Evolutionary conservation across 495 filamentous ascomycete species (phyloP), one percentile per base, ranked within the genome.

Genomic region (Hypoxylon lenormandii): DNA sequence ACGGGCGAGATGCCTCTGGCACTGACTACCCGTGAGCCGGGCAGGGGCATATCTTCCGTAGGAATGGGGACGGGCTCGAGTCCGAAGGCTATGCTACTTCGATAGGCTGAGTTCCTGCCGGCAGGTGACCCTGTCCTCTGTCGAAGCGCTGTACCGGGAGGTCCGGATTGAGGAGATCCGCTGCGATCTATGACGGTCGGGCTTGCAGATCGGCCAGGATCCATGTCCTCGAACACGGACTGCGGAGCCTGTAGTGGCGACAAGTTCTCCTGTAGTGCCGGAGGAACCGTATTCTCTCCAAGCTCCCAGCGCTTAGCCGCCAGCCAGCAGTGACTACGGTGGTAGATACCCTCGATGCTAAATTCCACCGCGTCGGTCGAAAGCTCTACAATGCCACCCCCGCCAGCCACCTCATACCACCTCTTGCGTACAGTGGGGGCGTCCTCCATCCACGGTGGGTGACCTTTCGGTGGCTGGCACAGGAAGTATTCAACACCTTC

Each of bases 401-500:
- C 87, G 28, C 89, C 88, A 38, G 87, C 86, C 26, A 94, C 89
- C 64, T 91, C 88, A 75, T 92, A 93, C 93, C 93, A 94, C 66
- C 87, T 89, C 73, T 88, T 87, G 67, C 86, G 86, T 26, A 83
- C 77, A 18, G 84, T 83, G 59, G 86, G 87, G 61, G 82, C 84
- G 48, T 93, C 90, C 54, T 91, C 88, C 48, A 90, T 88, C 96
- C 95, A 98, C 2, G 95, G 94, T 1, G 89, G 83, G 64, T 89
- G 89, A 18, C 91, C 91, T 69, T 91, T 89, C 0, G 94, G 89
- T 8, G 92, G 89, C 75, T 97, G 87, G 78, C 94, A 98, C n/a
- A 98, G 85, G 82, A 97, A 98, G 80, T 98, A 97, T 76, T 97
- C 96, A 10, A 96, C 93, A 3, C 88, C 90, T 26, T 97, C 88